A percentile compares a stretch with the other conserved stretches of the same genome.
phyloP scores from a whole-genome alignment of 1,284 basidiomycete species.

The Moesziomyces sp. region DNA sequence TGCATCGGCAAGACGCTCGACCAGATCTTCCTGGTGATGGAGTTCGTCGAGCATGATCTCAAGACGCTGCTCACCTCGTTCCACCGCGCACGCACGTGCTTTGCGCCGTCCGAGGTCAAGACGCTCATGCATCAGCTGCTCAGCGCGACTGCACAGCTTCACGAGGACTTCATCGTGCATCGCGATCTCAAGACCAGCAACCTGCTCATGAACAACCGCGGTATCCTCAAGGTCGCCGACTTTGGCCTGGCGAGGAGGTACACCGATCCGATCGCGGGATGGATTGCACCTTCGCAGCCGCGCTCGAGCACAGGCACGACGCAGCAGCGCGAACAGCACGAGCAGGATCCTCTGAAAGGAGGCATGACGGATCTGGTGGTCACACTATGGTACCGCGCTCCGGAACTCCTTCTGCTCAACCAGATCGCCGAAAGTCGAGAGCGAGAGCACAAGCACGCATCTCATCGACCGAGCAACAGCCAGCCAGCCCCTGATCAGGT shows the following conservation, averaged over 20 bases:
- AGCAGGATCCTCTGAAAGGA: conserved; percentile 68
- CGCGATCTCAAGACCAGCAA: conserved; percentile 98
- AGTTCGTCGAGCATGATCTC: conserved; percentile 99
- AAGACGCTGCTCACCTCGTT: conserved; percentile 83
- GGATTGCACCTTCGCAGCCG: conserved; percentile 4
- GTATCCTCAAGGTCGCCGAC: conserved; percentile 97
- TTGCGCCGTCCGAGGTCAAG: conserved; percentile 97
- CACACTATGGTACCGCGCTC: conserved; percentile 95
- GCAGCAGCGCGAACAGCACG: not conserved
- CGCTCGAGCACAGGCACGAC: not conserved
- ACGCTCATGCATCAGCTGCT: conserved; percentile 92
- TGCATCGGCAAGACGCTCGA: conserved; percentile 99
- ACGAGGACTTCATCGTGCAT: conserved; percentile 96
- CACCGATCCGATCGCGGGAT: conserved; percentile 80
- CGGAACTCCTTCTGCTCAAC: conserved; percentile 20
- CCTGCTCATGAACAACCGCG: conserved; percentile 97
- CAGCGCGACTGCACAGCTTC: conserved; percentile 91
- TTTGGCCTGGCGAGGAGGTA: conserved; percentile 95
- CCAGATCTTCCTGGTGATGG: conserved; percentile 99
- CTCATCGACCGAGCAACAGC: no score
- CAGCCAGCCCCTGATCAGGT: no score
- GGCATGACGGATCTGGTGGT: conserved; percentile 98
- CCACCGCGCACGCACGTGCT: conserved; percentile 86
- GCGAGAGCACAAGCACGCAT: not conserved
- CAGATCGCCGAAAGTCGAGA: conserved; percentile 4